A percentile compares a stretch with the other conserved stretches of the same genome.
Evolutionary conservation across 257 asterid genomes (phyloP).

Genomic region (Forsythia viridissima): DNA sequence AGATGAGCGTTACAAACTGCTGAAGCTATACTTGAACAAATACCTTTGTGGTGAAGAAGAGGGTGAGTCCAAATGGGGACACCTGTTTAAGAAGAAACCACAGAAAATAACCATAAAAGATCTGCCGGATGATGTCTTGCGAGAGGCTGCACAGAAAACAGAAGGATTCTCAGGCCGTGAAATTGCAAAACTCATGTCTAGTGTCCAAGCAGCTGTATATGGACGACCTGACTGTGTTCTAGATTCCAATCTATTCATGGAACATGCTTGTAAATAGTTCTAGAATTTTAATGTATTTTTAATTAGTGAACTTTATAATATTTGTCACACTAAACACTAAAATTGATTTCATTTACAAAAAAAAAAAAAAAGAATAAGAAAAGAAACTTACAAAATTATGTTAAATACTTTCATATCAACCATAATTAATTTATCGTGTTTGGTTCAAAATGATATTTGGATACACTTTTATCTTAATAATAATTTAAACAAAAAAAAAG

Average conservation of each 20-base stretch:
- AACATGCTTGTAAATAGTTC: no score
- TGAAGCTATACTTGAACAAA: slow-evolving; percentile 79
- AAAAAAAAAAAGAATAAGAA: no score
- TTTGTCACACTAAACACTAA: no score
- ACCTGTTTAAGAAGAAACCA: slow-evolving; percentile 52
- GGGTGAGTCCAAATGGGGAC: slow-evolving; percentile 48
- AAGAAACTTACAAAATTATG: no score
- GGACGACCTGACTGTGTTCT: slow-evolving; percentile 85
- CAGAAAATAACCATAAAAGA: slow-evolving; percentile 65
- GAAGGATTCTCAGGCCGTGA: slow-evolving; percentile 96
- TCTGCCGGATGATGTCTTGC: slow-evolving; percentile 59
- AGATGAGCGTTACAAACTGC: slow-evolving; percentile 82
- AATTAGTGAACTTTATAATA: no score
- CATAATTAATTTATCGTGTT: no score
- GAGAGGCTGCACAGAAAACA: slow-evolving; percentile 69
- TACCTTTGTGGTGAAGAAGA: slow-evolving; percentile 65
- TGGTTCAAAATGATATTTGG: no score
- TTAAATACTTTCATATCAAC: no score
- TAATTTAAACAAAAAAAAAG: no score
- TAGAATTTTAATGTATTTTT: no score
- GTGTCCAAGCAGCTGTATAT: slow-evolving; percentile 89
- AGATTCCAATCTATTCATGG: slow-evolving; percentile 62
- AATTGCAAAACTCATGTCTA: slow-evolving; percentile 92
- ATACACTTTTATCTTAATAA: no score
- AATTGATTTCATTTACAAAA: no score